Conservation (phyloP, 1,284 basidiomycete species). For the Cutaneotrichosporon cavernicola region DNA sequence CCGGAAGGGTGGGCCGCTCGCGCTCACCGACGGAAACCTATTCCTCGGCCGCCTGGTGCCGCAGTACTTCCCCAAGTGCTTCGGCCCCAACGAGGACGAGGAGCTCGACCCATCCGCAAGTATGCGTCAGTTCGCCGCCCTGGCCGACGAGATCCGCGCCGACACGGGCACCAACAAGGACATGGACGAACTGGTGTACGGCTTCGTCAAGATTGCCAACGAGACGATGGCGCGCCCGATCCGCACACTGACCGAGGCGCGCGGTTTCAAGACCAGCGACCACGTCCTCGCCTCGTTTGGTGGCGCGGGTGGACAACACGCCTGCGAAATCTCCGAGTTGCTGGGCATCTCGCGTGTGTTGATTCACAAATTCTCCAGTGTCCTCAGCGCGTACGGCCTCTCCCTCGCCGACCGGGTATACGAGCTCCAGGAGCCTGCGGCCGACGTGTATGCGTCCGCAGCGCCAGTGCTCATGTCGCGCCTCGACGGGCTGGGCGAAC, state of each 20-base stretch:
- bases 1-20: conserved; percentile 76
- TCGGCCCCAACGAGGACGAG: conserved; percentile 79
- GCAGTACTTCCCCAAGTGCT: conserved; percentile 80
- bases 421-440: conserved; percentile 62
- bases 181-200: conserved; percentile 77
- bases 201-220: conserved; percentile 86
- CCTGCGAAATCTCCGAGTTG: conserved; percentile 70
- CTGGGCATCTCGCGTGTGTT: conserved; percentile 80
- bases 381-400: conserved; percentile 84
- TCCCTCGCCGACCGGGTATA: conserved; percentile 80
- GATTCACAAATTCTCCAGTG: conserved; percentile 78
- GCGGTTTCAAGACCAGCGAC: conserved; percentile 76
- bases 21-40: conserved; percentile 83
- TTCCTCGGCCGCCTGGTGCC: conserved; percentile 76
- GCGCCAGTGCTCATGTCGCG: conserved; percentile 60
- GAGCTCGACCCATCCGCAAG: conserved; percentile 72
- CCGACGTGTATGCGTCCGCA: conserved; percentile 42
- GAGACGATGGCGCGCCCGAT: conserved; percentile 94
- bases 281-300: conserved; percentile 88
- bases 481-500: conserved; percentile 65
- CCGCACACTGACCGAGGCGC: conserved; percentile 82
- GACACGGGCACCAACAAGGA: conserved; percentile 61
- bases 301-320: conserved; percentile 87
- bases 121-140: conserved; percentile 62
- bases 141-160: conserved; percentile 67